Evolutionary conservation across 257 asterid species (phyloP).

Genomic region (Sherardia arvensis): DNA sequence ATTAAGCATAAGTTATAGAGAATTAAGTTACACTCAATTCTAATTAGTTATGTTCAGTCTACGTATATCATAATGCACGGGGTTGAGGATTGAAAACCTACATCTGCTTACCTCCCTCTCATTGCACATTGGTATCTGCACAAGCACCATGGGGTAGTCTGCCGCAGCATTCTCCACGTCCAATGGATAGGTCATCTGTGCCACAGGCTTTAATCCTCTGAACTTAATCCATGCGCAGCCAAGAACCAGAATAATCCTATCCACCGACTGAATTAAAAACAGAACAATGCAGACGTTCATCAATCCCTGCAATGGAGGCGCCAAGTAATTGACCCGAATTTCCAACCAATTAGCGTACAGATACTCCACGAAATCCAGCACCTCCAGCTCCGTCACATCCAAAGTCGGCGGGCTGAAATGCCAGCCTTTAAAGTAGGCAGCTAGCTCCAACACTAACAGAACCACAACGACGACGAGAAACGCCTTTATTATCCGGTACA

Average conservation of each 20-base stretch:
- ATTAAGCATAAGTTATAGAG: too few species aligned
- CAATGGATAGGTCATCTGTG: slow-evolving; percentile 33
- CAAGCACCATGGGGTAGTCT: slow-evolving; percentile 70
- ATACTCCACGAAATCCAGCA: slow-evolving; percentile 51
- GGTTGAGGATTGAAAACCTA: slow-evolving; percentile 44
- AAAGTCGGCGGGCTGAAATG: slow-evolving; percentile 78
- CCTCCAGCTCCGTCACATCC: slow-evolving; percentile 50
- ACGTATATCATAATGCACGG: background rate
- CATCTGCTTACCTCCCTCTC: slow-evolving; percentile 92
- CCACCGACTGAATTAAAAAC: slow-evolving; percentile 69
- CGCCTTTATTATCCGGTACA: slow-evolving; percentile 45
- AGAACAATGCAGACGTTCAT: slow-evolving; percentile 63
- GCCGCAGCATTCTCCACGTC: slow-evolving; percentile 32
- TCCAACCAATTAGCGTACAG: slow-evolving; percentile 66
- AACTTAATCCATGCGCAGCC: slow-evolving; percentile 73
- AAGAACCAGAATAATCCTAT: slow-evolving; percentile 58
- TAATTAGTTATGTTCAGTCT: too few species aligned
- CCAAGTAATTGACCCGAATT: slow-evolving; percentile 67
- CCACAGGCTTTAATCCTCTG: slow-evolving; percentile 51
- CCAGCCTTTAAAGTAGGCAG: slow-evolving; percentile 76
- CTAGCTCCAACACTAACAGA: slow-evolving; percentile 50
- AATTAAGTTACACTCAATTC: too few species aligned
- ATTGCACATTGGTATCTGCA: slow-evolving; percentile 95
- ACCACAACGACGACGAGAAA: slow-evolving; percentile 39
- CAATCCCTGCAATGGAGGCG: slow-evolving; percentile 73